These are phyloP conservation scores for Penicillium freii DNA, from an alignment of 2,329 filamentous ascomycete genomes.

Conservation along the genomic window DNA sequence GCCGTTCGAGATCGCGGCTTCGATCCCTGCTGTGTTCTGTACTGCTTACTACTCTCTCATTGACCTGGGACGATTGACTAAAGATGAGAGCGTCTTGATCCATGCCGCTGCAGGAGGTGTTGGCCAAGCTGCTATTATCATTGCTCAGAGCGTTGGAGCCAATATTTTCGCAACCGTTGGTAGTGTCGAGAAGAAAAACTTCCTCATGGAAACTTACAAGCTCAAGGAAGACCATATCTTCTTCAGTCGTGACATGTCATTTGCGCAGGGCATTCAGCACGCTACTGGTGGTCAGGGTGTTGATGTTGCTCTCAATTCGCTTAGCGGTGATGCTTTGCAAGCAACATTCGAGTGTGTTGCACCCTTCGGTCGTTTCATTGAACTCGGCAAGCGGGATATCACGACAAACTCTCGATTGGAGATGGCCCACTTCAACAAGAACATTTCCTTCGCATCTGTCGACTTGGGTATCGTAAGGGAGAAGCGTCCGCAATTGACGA, in stretches of 20 bases:
- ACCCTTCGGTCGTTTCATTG: constrained; percentile 34
- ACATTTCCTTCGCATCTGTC: constrained; percentile 45
- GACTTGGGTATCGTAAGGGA: constrained; percentile 36
- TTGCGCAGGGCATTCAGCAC: constrained; percentile 26
- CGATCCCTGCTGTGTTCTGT: constrained; percentile 27
- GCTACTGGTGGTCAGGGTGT: constrained; percentile 29
- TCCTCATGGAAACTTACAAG: constrained; percentile 20
- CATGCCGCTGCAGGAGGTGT: constrained; percentile 29
- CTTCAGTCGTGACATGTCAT: constrained; percentile 23
- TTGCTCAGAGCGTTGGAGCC: constrained; percentile 23
- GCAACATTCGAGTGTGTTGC: constrained; percentile 31
- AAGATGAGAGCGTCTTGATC: constrained; percentile 24
- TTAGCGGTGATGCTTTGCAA: constrained; percentile 29
- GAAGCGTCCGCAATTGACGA: constrained; percentile 23
- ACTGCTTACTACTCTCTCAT: constrained; percentile 30
- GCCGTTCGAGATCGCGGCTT: constrained; percentile 28
- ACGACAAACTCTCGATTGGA: constrained; percentile 41
- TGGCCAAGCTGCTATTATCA: constrained; percentile 27
- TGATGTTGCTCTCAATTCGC: constrained; percentile 31
- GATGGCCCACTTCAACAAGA: constrained; percentile 49
- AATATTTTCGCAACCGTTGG: constrained; percentile 27
- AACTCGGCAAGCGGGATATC: constrained; percentile 37
- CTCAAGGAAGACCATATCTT: constrained; percentile 17
- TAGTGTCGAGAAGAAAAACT: constrained; percentile 22
- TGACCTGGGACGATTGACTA: constrained; percentile 23